A percentile compares a stretch with the other conserved stretches of the same genome.
phyloP scores from a whole-genome alignment of 176 grass and related monocot genomes.

The Carex kokanica region DNA sequence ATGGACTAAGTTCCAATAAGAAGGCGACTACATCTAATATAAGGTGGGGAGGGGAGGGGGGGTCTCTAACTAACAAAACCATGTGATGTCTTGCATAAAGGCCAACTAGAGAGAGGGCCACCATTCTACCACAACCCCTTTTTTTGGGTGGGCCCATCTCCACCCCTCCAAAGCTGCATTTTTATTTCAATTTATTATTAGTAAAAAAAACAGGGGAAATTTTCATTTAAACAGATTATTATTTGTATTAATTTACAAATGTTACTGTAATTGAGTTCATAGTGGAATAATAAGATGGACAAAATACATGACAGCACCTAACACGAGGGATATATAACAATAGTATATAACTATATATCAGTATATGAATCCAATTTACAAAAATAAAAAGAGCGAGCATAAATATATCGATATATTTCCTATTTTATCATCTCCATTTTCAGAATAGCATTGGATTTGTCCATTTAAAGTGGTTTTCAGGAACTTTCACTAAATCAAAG shows the following conservation, averaged over 20 bases:
- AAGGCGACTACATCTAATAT: slow-evolving; percentile 37
- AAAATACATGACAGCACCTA: background rate
- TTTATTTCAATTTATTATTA: background rate
- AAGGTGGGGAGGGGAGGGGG: slow-evolving; percentile 25
- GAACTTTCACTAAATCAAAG: too few species aligned
- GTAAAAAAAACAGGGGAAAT: background rate
- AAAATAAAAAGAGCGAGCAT: too few species aligned
- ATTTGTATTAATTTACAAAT: background rate
- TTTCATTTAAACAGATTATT: background rate
- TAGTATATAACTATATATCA: background rate
- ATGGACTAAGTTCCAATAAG: slow-evolving; percentile 28
- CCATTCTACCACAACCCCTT: slow-evolving; percentile 36
- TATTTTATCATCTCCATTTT: too few species aligned
- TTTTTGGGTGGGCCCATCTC: slow-evolving; percentile 3
- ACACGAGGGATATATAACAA: background rate
- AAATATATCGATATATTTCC: too few species aligned
- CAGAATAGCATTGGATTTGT: too few species aligned
- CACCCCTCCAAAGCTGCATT: background rate
- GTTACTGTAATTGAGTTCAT: background rate
- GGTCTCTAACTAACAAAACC: slow-evolving; percentile 54
- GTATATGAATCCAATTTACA: background rate
- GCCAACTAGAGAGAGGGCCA: slow-evolving; percentile 54
- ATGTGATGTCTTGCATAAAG: slow-evolving; percentile 54
- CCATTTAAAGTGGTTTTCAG: too few species aligned
- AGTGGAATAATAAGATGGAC: background rate